Base-by-base conservation (phyloP, 2,329 filamentous ascomycete genomes). In the Zymoseptoria pseudotritici region DNA sequence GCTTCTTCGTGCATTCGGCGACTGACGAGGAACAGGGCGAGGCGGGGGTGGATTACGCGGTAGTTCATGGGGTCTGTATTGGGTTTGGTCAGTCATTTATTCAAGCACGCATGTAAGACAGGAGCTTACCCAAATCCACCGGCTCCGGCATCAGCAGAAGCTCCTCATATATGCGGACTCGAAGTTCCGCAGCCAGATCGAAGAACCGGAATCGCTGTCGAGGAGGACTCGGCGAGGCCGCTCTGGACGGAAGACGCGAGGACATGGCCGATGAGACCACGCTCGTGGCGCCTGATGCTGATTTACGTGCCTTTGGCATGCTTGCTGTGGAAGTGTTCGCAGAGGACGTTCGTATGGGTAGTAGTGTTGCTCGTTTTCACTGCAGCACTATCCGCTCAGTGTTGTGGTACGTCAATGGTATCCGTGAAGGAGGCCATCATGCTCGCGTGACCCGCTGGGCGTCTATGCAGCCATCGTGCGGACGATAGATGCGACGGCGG, bases 161-260 rank as follows among this genome's bases (percentile, higher is more conserved):
- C 65, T 85, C 78, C 49, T 78, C 80, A 71, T 91, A 91, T 11
- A 92, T 82, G 66, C 84, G 83, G 61, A 87, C 77, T 7, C 89
- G 85, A 29, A 92, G 73, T 70, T 92, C 89, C 0, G 83, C 80
- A 0, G 89, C 88, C 1, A 92, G 76, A 29, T 82, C 77, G 60
- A 91, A 79, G 71, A 91, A 88, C 7, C 77, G 82, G 58, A 90
- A 90, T 0, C 83, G 79, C 56, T 68, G 57, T 51, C 56, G 65
- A 4, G 62, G 50, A 10, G 26, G 7, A 63, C 59, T 26, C 9
- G 67, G 69, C 22, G 68, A 71, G 8, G 64, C 56, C 9, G 65
- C 61, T 55, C 68, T 54, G 10, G 69, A 69, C 8, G 61, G 50
- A 42, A 63, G 57, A 55, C 63, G 51, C 53, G 66, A 67, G 3